phyloP scores from a whole-genome alignment of 257 asterid species.

The Capsicum baccatum region DNA sequence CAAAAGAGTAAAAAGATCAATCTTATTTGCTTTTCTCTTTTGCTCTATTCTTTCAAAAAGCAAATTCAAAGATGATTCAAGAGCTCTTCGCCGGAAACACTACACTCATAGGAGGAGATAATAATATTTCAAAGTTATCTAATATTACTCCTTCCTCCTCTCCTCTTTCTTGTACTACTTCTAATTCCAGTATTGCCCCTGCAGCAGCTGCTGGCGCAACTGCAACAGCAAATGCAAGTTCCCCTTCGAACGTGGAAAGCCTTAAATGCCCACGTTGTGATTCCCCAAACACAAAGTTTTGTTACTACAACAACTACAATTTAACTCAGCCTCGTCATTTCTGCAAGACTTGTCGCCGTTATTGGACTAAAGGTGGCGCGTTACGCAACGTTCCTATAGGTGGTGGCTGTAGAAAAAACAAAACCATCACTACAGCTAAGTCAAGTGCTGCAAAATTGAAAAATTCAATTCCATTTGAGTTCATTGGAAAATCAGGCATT shows the following conservation, averaged over 20 bases:
- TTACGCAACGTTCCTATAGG: slow-evolving; percentile 88
- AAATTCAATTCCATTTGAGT: slow-evolving; percentile 28
- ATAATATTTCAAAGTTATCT: slow-evolving; percentile 40
- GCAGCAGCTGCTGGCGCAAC: neutral
- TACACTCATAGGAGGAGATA: slow-evolving; percentile 45
- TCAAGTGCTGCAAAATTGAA: slow-evolving; percentile 54
- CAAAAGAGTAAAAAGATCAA: neutral
- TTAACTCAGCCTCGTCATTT: slow-evolving; percentile 94
- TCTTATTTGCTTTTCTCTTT: slow-evolving; percentile 39
- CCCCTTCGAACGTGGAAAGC: slow-evolving; percentile 50
- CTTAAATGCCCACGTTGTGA: slow-evolving; percentile 84
- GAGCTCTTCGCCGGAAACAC: slow-evolving; percentile 63
- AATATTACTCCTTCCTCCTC: slow-evolving; percentile 36
- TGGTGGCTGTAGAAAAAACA: slow-evolving; percentile 84
- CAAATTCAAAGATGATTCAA: slow-evolving; percentile 60
- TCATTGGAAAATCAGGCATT: slow-evolving; percentile 41
- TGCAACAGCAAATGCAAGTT: slow-evolving; percentile 39
- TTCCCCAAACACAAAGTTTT: slow-evolving; percentile 78
- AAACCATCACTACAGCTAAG: slow-evolving; percentile 41
- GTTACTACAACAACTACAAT: slow-evolving; percentile 91
- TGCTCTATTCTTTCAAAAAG: slow-evolving; percentile 22
- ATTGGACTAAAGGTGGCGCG: slow-evolving; percentile 94
- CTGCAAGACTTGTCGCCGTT: slow-evolving; percentile 93
- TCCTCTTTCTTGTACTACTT: slow-evolving; percentile 39
- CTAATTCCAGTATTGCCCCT: slow-evolving; percentile 5